Conservation (phyloP, 345 rosid genomes). For the Eucalyptus pumila region DNA sequence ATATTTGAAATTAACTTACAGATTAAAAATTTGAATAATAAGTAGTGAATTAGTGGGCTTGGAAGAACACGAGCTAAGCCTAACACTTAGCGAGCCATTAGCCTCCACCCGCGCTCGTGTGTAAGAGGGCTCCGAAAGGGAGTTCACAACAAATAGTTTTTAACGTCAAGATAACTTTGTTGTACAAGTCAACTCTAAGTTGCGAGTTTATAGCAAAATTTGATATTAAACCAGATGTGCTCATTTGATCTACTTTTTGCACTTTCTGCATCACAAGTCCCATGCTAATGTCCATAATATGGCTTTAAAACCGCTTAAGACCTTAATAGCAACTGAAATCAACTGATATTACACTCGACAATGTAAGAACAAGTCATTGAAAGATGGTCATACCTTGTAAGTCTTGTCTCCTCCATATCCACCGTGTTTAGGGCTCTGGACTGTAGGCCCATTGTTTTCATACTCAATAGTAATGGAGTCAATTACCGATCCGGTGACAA, state of each 20-base stretch:
- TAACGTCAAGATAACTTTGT: neutral
- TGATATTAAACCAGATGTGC: neutral
- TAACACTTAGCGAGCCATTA: too few relatives aligned
- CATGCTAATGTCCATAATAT: neutral
- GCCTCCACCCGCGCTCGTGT: fast-evolving
- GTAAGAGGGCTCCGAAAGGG: too few relatives aligned
- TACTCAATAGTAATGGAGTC: neutral
- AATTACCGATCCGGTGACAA: neutral
- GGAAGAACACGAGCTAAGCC: fast-evolving
- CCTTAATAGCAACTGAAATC: neutral
- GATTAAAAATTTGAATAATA: too few relatives aligned
- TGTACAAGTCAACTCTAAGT: neutral
- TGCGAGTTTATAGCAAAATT: fast-evolving
- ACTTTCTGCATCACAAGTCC: neutral
- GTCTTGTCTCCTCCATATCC: neutral
- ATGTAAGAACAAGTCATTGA: neutral
- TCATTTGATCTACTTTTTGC: neutral
- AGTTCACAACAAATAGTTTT: neutral
- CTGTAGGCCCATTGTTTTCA: neutral
- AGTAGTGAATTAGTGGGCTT: fast-evolving
- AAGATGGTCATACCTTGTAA: neutral
- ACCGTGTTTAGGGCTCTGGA: neutral
- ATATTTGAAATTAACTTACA: too few relatives aligned
- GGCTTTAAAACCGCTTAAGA: neutral
- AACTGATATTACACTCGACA: neutral